Conservation (phyloP, 768 basidiomycete genomes). For the Cystobasidium ongulense region DNA sequence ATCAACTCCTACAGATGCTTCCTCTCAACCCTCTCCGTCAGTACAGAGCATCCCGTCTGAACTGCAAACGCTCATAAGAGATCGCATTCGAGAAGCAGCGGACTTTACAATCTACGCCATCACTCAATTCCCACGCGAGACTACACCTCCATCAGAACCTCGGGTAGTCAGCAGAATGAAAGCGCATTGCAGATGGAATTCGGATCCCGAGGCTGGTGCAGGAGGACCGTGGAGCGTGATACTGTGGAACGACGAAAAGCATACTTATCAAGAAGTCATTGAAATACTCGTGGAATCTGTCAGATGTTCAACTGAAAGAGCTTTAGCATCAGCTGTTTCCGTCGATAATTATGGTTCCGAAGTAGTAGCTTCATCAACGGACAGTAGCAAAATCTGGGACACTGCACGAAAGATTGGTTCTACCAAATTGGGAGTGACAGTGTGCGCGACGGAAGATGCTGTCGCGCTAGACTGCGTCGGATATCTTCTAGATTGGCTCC, state of each 20-base stretch:
- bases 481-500: conserved; percentile 22
- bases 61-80: conserved; percentile 37
- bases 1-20: neutral
- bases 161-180: conserved; percentile 75
- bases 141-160: conserved; percentile 52
- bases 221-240: conserved; percentile 56
- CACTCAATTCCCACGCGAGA: neutral
- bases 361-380: conserved; percentile 48
- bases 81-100: conserved; percentile 54
- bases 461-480: conserved; percentile 48
- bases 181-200: conserved; percentile 63
- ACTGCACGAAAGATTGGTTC: conserved; percentile 69
- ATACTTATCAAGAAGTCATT: conserved; percentile 80
- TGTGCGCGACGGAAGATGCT: conserved; percentile 85
- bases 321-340: conserved; percentile 53
- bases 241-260: conserved; percentile 96
- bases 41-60: conserved; percentile 4
- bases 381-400: conserved; percentile 57
- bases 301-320: conserved; percentile 54
- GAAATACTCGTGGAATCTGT: conserved; percentile 58
- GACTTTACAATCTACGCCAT: conserved; percentile 11
- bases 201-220: conserved; percentile 60
- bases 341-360: conserved; percentile 57
- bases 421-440: conserved; percentile 84
- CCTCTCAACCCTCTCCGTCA: neutral